Conservation (phyloP, 441 rosid species). For the Pelargonium fulgidum region DNA sequence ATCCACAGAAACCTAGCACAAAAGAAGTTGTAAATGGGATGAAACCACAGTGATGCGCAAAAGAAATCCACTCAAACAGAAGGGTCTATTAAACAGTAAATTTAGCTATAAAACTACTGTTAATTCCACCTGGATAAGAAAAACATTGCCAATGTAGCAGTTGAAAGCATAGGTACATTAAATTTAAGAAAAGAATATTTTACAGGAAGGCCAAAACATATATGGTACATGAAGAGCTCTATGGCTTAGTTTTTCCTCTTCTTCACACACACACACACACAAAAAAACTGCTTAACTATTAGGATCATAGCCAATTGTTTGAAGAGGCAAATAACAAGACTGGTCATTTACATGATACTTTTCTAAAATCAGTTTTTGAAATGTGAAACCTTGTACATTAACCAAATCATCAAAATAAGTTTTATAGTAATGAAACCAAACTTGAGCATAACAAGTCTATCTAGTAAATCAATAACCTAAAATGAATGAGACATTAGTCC, state of each 20-base stretch:
- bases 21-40: constrained; percentile 13
- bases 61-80: not conserved
- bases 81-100: not conserved
- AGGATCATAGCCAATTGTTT: not conserved
- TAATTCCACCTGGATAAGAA: not conserved
- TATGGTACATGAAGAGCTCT: not conserved
- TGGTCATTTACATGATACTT: not conserved
- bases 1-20: constrained; percentile 88
- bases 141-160: not conserved
- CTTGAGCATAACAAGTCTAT: not conserved
- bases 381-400: not conserved
- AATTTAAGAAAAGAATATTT: not conserved
- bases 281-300: too few species aligned
- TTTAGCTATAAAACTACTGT: not conserved
- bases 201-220: not conserved
- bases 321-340: not conserved
- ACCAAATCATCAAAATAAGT: too few species aligned
- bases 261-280: too few species aligned
- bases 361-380: not conserved
- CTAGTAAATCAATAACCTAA: not conserved
- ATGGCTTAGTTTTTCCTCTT: too few species aligned
- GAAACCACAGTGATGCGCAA: not conserved
- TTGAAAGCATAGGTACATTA: not conserved
- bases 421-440: not conserved
- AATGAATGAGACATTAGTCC: not conserved